Percentiles rank a stretch among this genome's conserved stretches.
These are phyloP conservation scores for Tylopilus cervinicoccineus DNA, from an alignment of 768 basidiomycete species.

Conservation along the genomic window DNA sequence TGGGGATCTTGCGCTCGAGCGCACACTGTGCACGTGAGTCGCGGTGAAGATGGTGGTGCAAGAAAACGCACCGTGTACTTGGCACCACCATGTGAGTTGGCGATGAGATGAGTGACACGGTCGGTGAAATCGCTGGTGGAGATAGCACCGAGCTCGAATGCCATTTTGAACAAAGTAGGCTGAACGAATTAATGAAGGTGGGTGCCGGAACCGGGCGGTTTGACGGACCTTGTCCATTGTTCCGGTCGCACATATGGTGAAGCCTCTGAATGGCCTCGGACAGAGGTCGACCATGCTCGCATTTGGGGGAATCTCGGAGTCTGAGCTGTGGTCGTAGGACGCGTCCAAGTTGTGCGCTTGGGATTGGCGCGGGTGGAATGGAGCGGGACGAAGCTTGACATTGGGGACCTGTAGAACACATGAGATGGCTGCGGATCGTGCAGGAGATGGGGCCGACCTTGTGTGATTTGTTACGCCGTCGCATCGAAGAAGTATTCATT, in stretches of 20 bases:
- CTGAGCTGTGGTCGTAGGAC: constrained; percentile 41
- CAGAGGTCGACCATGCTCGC: constrained; percentile 43
- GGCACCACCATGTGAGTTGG: constrained; percentile 71
- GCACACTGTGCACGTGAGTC: constrained; percentile 57
- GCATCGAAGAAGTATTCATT: constrained; percentile 29
- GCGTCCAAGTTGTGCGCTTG: constrained; percentile 17
- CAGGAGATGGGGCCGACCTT: constrained; percentile 39
- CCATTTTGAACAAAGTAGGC: constrained; percentile 71
- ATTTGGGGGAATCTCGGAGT: constrained; percentile 48
- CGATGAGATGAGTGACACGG: constrained; percentile 83
- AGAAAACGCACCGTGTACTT: constrained; percentile 67
- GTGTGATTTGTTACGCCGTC: constrained; percentile 62
- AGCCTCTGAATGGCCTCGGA: constrained; percentile 64
- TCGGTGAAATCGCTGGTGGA: constrained; percentile 74
- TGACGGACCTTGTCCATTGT: constrained; percentile 68
- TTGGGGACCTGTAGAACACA: constrained; percentile 59
- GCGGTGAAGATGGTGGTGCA: not conserved
- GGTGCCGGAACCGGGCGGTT: constrained; percentile 3
- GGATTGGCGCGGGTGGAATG: too few relatives aligned
- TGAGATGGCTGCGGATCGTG: not conserved
- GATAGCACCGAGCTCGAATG: constrained; percentile 75
- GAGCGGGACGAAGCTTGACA: constrained; percentile 78
- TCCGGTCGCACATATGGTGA: constrained; percentile 73
- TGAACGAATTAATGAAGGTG: constrained; percentile 25
- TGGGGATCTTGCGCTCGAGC: constrained; percentile 72